Evolutionary conservation across 768 basidiomycete genomes (phyloP).

Genomic region (Podaxis pistillaris): DNA sequence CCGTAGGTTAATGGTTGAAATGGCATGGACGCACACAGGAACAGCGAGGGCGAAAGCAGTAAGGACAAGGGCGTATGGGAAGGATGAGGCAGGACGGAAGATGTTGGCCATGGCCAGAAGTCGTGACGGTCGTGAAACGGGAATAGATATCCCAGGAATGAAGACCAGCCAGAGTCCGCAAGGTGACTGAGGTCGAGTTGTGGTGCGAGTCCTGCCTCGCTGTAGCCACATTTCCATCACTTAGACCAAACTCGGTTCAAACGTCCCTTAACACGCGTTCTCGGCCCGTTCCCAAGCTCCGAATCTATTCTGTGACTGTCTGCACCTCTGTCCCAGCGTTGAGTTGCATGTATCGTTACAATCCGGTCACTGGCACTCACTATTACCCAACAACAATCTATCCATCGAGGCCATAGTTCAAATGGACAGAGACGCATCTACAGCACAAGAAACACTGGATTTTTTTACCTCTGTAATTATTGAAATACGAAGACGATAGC

Average conservation of each 20-base stretch:
- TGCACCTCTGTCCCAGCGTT: not conserved
- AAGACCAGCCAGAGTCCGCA: slow-evolving; percentile 10
- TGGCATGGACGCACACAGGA: slow-evolving; percentile 1
- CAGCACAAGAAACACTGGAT: too few species aligned
- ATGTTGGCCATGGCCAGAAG: slow-evolving; percentile 1
- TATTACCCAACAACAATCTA: not conserved
- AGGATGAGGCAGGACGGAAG: not conserved
- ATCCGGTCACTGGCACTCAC: not conserved
- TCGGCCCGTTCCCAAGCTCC: not conserved
- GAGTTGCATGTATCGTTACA: not conserved
- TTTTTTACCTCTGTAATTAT: too few species aligned
- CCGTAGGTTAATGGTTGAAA: not conserved
- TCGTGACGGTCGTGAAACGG: slow-evolving; percentile 7
- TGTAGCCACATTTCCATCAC: slow-evolving; percentile 9
- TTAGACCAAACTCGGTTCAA: not conserved
- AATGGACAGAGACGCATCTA: too few species aligned
- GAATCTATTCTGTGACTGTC: not conserved
- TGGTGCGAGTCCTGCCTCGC: not conserved
- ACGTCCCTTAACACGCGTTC: slow-evolving; percentile 12
- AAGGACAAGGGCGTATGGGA: not conserved
- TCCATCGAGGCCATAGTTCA: too few species aligned
- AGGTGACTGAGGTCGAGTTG: not conserved
- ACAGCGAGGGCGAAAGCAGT: slow-evolving; percentile 3
- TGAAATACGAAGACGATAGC: too few species aligned
- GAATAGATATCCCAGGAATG: not conserved